phyloP scores from a whole-genome alignment of 306 rosid genomes.

The Bauhinia variegata region DNA sequence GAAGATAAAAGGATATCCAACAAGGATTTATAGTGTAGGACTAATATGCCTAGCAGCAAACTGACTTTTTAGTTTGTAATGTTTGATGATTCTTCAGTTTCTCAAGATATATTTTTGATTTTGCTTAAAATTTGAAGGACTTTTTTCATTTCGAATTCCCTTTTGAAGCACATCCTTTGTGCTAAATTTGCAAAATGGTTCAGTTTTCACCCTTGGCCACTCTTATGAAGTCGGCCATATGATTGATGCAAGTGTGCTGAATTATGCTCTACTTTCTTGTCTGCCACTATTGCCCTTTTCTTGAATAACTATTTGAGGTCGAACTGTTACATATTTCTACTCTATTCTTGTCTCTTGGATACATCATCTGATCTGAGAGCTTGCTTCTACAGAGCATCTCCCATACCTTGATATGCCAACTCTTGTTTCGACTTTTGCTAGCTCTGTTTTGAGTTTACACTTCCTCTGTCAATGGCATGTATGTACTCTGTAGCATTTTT shows the following conservation, averaged over 20 bases:
- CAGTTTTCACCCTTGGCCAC: background rate
- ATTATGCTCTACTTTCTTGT: slow-evolving; percentile 21
- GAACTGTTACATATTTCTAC: no score
- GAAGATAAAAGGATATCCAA: slow-evolving; percentile 59
- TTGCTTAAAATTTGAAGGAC: slow-evolving; percentile 15
- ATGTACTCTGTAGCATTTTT: no score
- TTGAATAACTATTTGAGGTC: background rate
- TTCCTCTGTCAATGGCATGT: no score
- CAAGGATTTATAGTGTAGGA: slow-evolving; percentile 42
- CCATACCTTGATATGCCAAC: no score
- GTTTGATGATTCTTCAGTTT: slow-evolving; percentile 41
- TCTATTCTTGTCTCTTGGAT: no score
- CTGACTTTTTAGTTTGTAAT: slow-evolving; percentile 36
- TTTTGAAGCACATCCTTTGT: slow-evolving; percentile 6
- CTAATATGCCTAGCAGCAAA: slow-evolving; percentile 37
- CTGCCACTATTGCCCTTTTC: background rate
- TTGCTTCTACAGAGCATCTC: no score
- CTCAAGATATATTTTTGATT: slow-evolving; percentile 29
- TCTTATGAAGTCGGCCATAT: background rate
- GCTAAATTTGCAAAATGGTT: slow-evolving; percentile 23
- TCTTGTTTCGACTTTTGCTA: no score
- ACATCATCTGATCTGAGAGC: no score
- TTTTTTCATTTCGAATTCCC: slow-evolving; percentile 8
- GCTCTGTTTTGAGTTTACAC: no score
- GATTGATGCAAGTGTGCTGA: slow-evolving; percentile 36